Evolutionary conservation across 2,329 filamentous ascomycete species (phyloP).

Genomic region (Tricladium varicosporioides): DNA sequence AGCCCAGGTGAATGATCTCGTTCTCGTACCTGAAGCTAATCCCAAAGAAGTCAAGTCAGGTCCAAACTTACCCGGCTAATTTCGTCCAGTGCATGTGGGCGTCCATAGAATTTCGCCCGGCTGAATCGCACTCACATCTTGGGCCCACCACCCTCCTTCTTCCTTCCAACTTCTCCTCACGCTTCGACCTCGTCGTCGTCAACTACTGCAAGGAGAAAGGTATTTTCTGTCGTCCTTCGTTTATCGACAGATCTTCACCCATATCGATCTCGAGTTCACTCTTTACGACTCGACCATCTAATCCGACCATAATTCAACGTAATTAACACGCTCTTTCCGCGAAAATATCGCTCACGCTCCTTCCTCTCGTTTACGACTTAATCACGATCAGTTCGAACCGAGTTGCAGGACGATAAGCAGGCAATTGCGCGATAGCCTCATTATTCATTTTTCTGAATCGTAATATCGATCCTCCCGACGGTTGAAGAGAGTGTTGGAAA

Average conservation of each 20-base stretch:
- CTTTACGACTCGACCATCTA: background rate
- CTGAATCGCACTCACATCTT: background rate
- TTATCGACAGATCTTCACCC: conserved; percentile 6
- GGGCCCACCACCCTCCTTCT: background rate
- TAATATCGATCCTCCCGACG: too few species aligned
- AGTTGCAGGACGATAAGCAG: background rate
- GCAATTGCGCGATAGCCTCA: background rate
- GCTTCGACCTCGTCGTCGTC: conserved; percentile 2
- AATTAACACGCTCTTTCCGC: background rate
- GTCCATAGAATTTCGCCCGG: too few species aligned
- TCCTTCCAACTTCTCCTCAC: background rate
- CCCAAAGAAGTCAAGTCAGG: background rate
- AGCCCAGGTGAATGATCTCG: background rate
- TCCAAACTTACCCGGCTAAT: background rate
- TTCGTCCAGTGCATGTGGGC: background rate
- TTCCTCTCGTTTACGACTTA: background rate
- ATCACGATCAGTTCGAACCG: background rate
- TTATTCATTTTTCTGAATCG: background rate
- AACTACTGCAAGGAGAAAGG: background rate
- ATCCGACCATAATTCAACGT: background rate
- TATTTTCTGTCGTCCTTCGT: conserved; percentile 5
- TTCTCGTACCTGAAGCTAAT: background rate
- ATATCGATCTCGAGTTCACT: background rate
- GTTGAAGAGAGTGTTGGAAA: too few species aligned
- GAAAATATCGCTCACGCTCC: background rate